These are phyloP conservation scores for Marchantia paleacea DNA, from an alignment of 225 moss, liverwort and hornwort genomes.

Conservation along the genomic window DNA sequence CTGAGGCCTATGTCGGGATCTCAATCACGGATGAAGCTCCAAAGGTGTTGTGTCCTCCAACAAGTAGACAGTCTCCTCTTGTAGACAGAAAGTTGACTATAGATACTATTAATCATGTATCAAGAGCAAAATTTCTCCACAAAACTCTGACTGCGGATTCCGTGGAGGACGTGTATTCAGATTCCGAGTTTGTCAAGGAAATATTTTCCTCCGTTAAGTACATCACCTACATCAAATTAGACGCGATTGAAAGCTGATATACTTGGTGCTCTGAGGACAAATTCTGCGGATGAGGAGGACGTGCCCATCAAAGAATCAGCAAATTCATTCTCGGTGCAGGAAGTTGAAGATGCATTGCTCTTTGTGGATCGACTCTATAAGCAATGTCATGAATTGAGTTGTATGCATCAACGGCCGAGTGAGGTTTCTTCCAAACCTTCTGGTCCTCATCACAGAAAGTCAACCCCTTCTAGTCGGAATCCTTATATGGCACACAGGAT, in stretches of 20 bases:
- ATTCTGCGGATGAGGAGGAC: slow-evolving; percentile 21
- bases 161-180: background rate
- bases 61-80: background rate
- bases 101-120: background rate
- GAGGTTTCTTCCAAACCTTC: slow-evolving; percentile 22
- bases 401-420: slow-evolving; percentile 6
- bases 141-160: background rate
- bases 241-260: slow-evolving; percentile 1
- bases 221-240: background rate
- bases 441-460: slow-evolving; percentile 8
- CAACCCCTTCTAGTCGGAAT: background rate
- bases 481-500: slow-evolving; percentile 3
- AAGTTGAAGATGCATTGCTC: slow-evolving; percentile 37
- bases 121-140: background rate
- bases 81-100: too few species aligned
- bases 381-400: slow-evolving; percentile 26
- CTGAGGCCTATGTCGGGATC: background rate
- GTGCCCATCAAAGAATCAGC: slow-evolving; percentile 5
- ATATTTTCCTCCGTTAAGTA: background rate
- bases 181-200: background rate
- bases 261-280: background rate
- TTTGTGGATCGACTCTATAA: slow-evolving; percentile 29
- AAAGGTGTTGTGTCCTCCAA: background rate
- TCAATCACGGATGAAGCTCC: background rate
- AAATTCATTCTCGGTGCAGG: slow-evolving; percentile 23